Base-by-base conservation (phyloP, 2,329 filamentous ascomycete genomes). In the Nigrograna mackinnonii region DNA sequence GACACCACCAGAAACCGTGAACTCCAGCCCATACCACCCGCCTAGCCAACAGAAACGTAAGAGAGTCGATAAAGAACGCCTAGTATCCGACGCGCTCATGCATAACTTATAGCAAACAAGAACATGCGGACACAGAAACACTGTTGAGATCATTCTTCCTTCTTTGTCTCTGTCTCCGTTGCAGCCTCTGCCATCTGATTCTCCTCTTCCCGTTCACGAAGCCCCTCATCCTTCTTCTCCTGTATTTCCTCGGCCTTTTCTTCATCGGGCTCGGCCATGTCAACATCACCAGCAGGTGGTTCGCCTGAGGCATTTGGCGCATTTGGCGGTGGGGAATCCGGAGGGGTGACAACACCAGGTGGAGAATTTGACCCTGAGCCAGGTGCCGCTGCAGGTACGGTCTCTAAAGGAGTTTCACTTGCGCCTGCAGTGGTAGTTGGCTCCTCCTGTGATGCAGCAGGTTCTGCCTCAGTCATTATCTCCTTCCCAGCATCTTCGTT, bases 291-390 rank as follows among this genome's bases (percentile, higher is more conserved):
- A 7, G 35, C 41, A 22, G 48, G 43, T 11, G 50, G 45, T 20
- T 50, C 13, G n/a, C 16, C 31, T 4, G 49, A 35, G 22, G 47
- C 46, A 12, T 54, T 43, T 11, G 53, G 44, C 17, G 57, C 47
- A 17, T 42, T 19, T n/a, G 42, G 11, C 7, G 43, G 40, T 14
- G 52, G 64, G 6, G 65, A 67, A 22, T 67, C 62, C n/a, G 65
- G 65, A 6, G 65, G 65, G 3, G 65, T 67, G 9, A 65, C 60
- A 13, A 64, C 60, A 6, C 55, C 61, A 19, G 57, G 51, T 16
- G 64, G 62, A 5, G 65, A 66, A 18, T 58, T 49, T 24, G 62
- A 59, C 13, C 50, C 48, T 13, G 58, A 54, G 7, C 44, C 22
- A 20, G 11, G 31, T 13, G 11, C 31, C 12, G 37, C 22, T 14